These are phyloP conservation scores for Cryptococcus sp. DNA, from an alignment of 1,284 basidiomycete genomes.

Conservation along the genomic window DNA sequence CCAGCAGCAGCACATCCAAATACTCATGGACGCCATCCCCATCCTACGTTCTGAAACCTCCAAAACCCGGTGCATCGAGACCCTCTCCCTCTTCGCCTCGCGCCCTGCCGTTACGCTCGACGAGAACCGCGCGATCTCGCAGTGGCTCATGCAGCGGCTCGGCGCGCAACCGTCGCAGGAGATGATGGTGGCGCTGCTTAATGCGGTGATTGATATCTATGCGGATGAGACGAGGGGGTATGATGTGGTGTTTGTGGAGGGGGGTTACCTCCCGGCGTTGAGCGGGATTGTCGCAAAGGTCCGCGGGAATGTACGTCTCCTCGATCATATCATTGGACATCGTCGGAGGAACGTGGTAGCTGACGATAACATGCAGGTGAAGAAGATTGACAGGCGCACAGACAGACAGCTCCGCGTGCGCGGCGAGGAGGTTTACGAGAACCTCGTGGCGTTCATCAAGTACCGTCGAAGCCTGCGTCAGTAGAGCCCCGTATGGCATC, in stretches of 20 bases:
- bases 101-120: conserved; percentile 60
- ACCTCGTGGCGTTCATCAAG: conserved; percentile 81
- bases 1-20: conserved; percentile 56
- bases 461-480: conserved; percentile 57
- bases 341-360: background rate
- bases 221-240: conserved; percentile 82
- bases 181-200: conserved; percentile 71
- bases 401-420: conserved; percentile 47
- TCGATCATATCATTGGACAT: background rate
- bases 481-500: conserved; percentile 1
- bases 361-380: conserved; percentile 33
- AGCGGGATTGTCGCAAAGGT: conserved; percentile 59
- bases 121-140: conserved; percentile 55
- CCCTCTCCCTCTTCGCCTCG: conserved; percentile 75
- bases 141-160: conserved; percentile 20
- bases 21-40: conserved; percentile 66
- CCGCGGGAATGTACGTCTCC: conserved; percentile 57
- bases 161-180: conserved; percentile 60
- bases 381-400: conserved; percentile 55
- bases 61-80: conserved; percentile 73
- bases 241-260: conserved; percentile 69
- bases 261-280: conserved; percentile 58
- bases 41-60: conserved; percentile 57
- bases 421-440: conserved; percentile 61
- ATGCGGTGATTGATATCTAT: conserved; percentile 89